Conservation (phyloP, 2,329 filamentous ascomycete species). For the Exophiala phaeomuriformis region DNA sequence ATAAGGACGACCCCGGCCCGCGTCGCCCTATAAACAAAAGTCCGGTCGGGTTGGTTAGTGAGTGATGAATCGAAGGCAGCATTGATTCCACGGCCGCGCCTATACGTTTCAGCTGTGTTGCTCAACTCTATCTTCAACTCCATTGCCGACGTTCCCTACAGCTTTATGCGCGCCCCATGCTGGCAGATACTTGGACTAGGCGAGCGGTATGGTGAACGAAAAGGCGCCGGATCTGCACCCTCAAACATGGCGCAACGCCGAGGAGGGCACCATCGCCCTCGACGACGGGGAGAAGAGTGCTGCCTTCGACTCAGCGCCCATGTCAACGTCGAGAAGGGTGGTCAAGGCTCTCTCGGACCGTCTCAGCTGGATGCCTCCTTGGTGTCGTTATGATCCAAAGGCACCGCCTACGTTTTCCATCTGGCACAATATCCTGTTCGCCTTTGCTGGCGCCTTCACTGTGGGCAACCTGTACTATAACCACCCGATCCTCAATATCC, state of each 20-base stretch:
- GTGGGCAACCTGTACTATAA: conserved; percentile 65
- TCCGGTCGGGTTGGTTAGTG: too few species aligned
- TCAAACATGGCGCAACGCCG: conserved; percentile 3
- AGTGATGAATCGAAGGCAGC: too few species aligned
- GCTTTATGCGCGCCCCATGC: not conserved
- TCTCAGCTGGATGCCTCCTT: conserved; percentile 51
- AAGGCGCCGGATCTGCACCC: not conserved
- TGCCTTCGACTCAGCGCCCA: not conserved
- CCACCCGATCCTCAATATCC: conserved; percentile 68
- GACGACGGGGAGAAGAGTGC: conserved; percentile 11
- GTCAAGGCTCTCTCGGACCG: conserved; percentile 6
- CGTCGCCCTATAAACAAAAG: not conserved
- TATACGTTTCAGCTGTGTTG: too few species aligned
- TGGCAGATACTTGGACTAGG: not conserved
- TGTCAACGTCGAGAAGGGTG: conserved; percentile 2
- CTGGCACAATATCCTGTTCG: conserved; percentile 51
- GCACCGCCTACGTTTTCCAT: conserved; percentile 62
- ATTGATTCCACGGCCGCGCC: too few species aligned
- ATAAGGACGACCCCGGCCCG: not conserved
- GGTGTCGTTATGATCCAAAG: conserved; percentile 60
- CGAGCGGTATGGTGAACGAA: conserved; percentile 18
- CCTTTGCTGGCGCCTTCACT: conserved; percentile 51
- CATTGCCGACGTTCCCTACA: too few species aligned
- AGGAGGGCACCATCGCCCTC: not conserved
- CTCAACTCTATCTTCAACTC: too few species aligned